Base-by-base conservation (phyloP, 1,284 basidiomycete species). In the Hymenochaete sp. region DNA sequence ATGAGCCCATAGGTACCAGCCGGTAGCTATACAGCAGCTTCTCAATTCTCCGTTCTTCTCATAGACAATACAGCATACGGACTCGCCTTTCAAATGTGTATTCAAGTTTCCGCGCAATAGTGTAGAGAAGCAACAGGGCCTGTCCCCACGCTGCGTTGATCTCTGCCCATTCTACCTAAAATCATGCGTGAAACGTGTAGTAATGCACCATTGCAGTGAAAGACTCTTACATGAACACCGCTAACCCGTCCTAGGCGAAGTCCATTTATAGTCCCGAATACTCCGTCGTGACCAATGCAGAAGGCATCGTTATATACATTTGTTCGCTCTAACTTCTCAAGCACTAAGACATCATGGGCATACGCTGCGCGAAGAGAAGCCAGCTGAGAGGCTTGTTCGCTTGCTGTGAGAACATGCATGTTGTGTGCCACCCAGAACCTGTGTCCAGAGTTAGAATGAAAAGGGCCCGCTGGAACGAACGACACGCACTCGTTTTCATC, bases 111-210 rank as follows among this genome's bases (percentile, higher is more conserved):
- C 84, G 74, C 3, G 90, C 89, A 42, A 98, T 77, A 3, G 92
- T 92, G 56, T 93, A 88, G 11, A 98, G 68, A 43, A 98, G 71
- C 16, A 98, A 68, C n/a, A 95, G 71, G 0, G 92, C 90, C 59
- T 98, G 88, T 0, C 96, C 96, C 92, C 95, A 97, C 2, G 96
- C 96, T 4, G 96, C 96, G 59, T 98, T 98, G 62, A 98, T 93
- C 65, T 99, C 96, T 4, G 89, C 79, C 93, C 95, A 99, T 59
- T 98, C 95, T 22, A 98, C 91, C 75, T 88, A 55, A 0, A 57
- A 36, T 49, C 9, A 52, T 35, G 36, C 22, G 45, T 27, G 13
- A 6, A 35, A 7, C 9, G 26, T 21, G 33, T 38, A 32, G 41
- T 19, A 44, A 48, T 21, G 21, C 18, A 28, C 13, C 11, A n/a